Percentiles rank a stretch among this genome's conserved stretches.
Evolutionary conservation across 2,329 filamentous ascomycete species (phyloP).

Genomic region (Fusarium multiceps): DNA sequence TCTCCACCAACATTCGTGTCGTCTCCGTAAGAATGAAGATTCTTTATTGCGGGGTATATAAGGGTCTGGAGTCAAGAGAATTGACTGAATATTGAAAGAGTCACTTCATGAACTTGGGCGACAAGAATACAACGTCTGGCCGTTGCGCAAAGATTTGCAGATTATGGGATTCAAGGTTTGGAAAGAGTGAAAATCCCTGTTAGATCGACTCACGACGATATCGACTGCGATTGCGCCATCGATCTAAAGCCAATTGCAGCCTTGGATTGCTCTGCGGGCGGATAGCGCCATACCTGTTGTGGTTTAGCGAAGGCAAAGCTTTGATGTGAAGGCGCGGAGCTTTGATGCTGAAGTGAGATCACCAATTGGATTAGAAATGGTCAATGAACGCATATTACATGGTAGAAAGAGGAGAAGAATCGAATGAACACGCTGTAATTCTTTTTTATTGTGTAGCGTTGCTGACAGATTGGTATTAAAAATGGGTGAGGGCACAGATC

Average conservation of each 20-base stretch:
- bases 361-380: conserved; percentile 18
- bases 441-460: conserved; percentile 6
- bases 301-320: conserved; percentile 20
- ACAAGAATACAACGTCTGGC: background rate
- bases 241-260: conserved; percentile 1
- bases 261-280: conserved; percentile 9
- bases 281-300: conserved; percentile 17
- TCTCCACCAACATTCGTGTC: conserved; percentile 34
- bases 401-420: background rate
- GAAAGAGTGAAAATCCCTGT: conserved; percentile 10
- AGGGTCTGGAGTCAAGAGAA: background rate
- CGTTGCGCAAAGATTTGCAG: conserved; percentile 1
- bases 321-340: conserved; percentile 8
- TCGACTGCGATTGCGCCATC: conserved; percentile 43
- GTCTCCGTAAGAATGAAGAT: conserved; percentile 9
- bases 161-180: conserved; percentile 1
- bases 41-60: background rate
- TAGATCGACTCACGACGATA: conserved; percentile 39
- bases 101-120: background rate
- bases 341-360: conserved; percentile 24
- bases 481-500: background rate
- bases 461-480: background rate
- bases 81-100: accelerated
- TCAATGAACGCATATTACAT: conserved; percentile 11
- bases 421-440: background rate